Conservation (phyloP, 2,329 filamentous ascomycete genomes). For the Colletotrichum cordylinicola region DNA sequence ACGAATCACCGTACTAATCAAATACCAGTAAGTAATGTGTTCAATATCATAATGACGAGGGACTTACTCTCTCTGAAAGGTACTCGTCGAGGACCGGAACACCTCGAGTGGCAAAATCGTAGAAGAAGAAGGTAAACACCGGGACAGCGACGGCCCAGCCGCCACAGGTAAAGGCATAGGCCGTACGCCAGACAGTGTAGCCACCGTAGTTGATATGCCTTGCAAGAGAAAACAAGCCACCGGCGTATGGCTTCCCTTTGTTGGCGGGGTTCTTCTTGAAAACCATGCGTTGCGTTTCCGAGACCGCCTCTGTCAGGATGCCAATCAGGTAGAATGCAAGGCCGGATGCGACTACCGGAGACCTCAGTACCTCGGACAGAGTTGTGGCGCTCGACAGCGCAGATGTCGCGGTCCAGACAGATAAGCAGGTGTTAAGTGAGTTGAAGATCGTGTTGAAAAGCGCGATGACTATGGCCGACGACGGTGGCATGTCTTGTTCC, state of each 20-base stretch:
- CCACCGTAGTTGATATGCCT: slow-evolving; percentile 2
- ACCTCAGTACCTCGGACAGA: background rate
- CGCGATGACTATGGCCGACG: background rate
- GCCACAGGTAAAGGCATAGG: background rate
- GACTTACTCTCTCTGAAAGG: background rate
- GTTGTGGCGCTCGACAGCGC: background rate
- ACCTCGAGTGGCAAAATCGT: background rate
- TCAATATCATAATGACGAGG: background rate
- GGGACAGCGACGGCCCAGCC: background rate
- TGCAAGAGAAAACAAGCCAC: background rate
- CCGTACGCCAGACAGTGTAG: background rate
- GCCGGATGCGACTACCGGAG: background rate
- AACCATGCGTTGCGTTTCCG: background rate
- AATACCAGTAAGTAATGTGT: background rate
- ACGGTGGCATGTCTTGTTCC: background rate
- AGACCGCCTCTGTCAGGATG: background rate
- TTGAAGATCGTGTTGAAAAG: background rate
- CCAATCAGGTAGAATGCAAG: background rate
- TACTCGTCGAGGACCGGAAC: background rate
- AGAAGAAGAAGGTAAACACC: background rate
- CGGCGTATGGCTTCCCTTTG: background rate
- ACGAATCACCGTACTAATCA: background rate
- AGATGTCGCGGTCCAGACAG: background rate
- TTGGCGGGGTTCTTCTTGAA: background rate
- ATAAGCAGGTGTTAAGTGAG: background rate